Percentiles rank a stretch among this genome's conserved stretches.
Conservation (phyloP, 352 stramenopile genomes). For the Phytophthora tentaculata region DNA sequence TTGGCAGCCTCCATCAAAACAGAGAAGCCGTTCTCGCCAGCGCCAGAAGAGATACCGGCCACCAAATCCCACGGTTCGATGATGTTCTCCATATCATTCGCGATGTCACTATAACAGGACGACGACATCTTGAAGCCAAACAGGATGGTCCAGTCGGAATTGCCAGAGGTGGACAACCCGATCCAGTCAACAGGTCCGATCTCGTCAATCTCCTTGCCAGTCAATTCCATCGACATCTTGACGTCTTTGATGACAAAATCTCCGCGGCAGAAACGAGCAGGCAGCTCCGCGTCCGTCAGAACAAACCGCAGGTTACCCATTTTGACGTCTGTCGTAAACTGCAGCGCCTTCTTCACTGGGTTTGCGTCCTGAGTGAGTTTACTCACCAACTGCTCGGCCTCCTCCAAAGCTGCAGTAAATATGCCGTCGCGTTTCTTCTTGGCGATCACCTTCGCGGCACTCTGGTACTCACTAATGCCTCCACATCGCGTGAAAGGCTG, state of each 20-base stretch:
- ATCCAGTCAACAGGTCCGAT: constrained; percentile 57
- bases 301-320: constrained; percentile 71
- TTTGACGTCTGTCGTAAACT: constrained; percentile 64
- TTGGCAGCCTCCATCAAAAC: constrained; percentile 69
- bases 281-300: constrained; percentile 64
- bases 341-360: constrained; percentile 60
- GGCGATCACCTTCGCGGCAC: constrained; percentile 61
- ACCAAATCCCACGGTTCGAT: constrained; percentile 77
- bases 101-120: constrained; percentile 75
- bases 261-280: constrained; percentile 57
- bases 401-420: constrained; percentile 59
- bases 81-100: constrained; percentile 72
- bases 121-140: constrained; percentile 74
- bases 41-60: constrained; percentile 54
- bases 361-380: constrained; percentile 46
- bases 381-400: constrained; percentile 61
- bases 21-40: constrained; percentile 69
- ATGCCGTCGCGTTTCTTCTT: constrained; percentile 75
- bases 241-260: constrained; percentile 74
- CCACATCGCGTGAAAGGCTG: constrained; percentile 67
- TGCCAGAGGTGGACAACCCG: constrained; percentile 54
- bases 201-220: constrained; percentile 61
- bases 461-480: constrained; percentile 79
- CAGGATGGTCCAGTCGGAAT: constrained; percentile 64
- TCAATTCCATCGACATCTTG: constrained; percentile 62